A percentile compares a stretch with the other conserved stretches of the same genome.
phyloP scores from a whole-genome alignment of 768 basidiomycete genomes.

The Podaxis rugospora region DNA sequence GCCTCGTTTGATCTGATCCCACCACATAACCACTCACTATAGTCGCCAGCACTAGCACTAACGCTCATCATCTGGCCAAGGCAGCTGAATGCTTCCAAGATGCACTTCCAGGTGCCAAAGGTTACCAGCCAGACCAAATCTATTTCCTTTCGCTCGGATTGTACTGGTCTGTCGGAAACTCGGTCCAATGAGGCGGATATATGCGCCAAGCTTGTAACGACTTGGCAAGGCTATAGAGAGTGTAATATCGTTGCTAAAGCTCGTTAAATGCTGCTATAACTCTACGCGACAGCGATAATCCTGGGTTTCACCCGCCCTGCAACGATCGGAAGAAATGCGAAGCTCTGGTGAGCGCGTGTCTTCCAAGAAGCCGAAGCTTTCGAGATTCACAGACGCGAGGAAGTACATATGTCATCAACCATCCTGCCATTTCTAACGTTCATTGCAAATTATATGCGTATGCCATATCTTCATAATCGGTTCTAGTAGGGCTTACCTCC shows the following conservation, averaged over 20 bases:
- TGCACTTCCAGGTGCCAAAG: neutral
- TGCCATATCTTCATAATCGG: constrained; percentile 18
- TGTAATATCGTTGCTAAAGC: constrained; percentile 29
- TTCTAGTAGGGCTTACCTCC: neutral
- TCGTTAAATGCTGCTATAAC: neutral
- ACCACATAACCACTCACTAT: neutral
- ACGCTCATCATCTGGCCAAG: neutral
- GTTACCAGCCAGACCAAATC: neutral
- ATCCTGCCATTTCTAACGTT: constrained; percentile 59
- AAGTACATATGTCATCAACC: constrained; percentile 62
- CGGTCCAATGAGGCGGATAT: constrained; percentile 27
- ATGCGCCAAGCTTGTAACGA: constrained; percentile 73
- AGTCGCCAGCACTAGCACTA: neutral
- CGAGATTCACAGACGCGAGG: neutral
- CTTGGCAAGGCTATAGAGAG: constrained; percentile 60
- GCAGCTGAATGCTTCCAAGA: neutral
- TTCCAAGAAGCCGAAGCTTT: neutral
- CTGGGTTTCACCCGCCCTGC: constrained; percentile 60
- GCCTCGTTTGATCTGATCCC: neutral
- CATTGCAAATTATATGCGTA: constrained; percentile 83
- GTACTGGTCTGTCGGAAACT: neutral
- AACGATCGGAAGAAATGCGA: constrained; percentile 69
- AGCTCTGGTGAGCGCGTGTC: constrained; percentile 44
- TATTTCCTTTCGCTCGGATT: neutral
- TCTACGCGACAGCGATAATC: constrained; percentile 41